Evolutionary conservation across 768 basidiomycete genomes (phyloP).

Genomic region (Polyporus arcularius): DNA sequence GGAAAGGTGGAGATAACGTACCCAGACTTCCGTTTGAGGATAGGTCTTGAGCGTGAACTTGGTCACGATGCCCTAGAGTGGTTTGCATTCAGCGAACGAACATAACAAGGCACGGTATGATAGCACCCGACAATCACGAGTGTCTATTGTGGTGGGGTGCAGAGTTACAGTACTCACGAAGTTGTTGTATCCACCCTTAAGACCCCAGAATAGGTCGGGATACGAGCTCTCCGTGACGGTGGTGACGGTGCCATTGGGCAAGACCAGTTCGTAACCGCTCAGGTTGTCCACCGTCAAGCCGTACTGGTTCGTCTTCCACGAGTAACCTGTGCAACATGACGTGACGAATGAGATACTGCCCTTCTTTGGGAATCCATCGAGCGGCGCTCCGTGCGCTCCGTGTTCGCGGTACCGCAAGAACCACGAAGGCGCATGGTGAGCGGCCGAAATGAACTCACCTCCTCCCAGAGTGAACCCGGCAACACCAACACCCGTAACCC

Average conservation of each 20-base stretch:
- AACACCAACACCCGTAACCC: constrained; percentile 49
- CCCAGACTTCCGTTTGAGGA: constrained; percentile 63
- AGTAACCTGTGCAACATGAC: constrained; percentile 47
- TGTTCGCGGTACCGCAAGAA: not conserved
- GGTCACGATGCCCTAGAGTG: constrained; percentile 56
- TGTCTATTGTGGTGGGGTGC: not conserved
- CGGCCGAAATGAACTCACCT: constrained; percentile 34
- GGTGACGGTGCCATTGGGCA: constrained; percentile 50
- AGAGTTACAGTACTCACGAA: constrained; percentile 37
- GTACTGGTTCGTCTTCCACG: constrained; percentile 62
- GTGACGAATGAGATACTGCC: not conserved
- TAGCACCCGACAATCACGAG: too few species aligned
- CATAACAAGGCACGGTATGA: not conserved
- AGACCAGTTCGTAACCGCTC: constrained; percentile 55
- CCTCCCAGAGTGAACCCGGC: constrained; percentile 48
- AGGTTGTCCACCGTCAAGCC: constrained; percentile 60
- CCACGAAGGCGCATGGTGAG: not conserved
- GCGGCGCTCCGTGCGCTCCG: not conserved
- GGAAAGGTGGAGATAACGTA: constrained; percentile 29
- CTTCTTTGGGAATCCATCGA: not conserved
- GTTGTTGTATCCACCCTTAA: constrained; percentile 67
- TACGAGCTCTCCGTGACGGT: constrained; percentile 33
- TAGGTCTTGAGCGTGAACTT: constrained; percentile 53
- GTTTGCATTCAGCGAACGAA: not conserved
- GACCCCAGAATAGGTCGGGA: constrained; percentile 45